A percentile compares a stretch with the other conserved stretches of the same genome.
These are phyloP conservation scores for Erythrophleum fordii DNA, from an alignment of 306 rosid species.

Conservation along the genomic window DNA sequence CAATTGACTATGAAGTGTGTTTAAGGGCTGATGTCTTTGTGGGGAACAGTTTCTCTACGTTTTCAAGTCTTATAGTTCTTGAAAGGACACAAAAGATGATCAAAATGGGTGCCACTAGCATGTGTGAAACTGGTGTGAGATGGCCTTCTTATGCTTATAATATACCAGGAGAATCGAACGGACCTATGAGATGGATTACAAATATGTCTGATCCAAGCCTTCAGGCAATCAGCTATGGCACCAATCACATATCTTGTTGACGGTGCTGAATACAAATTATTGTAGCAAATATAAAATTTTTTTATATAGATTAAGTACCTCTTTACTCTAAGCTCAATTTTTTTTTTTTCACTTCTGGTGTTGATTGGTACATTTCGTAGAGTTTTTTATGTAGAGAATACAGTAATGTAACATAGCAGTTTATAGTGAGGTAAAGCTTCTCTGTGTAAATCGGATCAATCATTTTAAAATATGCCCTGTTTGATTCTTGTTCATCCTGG, in stretches of 20 bases:
- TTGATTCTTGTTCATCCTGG: background rate
- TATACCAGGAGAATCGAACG: constrained; percentile 61
- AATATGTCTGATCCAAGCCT: constrained; percentile 77
- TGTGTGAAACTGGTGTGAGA: constrained; percentile 52
- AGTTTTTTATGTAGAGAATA: constrained; percentile 23
- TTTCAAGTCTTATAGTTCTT: constrained; percentile 83
- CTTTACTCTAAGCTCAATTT: constrained; percentile 7
- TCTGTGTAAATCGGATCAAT: constrained; percentile 3
- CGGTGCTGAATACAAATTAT: background rate
- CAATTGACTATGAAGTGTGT: constrained; percentile 93
- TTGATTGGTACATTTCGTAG: constrained; percentile 15
- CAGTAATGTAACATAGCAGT: background rate
- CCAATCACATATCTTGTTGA: constrained; percentile 68
- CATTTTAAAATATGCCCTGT: background rate
- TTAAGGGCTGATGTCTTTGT: constrained; percentile 74
- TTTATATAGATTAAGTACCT: background rate
- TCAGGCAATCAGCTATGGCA: constrained; percentile 77
- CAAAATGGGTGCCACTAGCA: constrained; percentile 39
- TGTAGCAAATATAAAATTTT: background rate
- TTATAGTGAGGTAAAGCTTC: constrained; percentile 30
- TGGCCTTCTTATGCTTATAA: constrained; percentile 94
- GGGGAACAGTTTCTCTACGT: constrained; percentile 90
- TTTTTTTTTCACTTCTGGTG: constrained; percentile 2
- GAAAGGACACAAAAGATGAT: constrained; percentile 78
- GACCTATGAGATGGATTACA: constrained; percentile 75